These are phyloP conservation scores for Candida broadrunensis DNA, from an alignment of 805 yeast genomes.

Conservation along the genomic window DNA sequence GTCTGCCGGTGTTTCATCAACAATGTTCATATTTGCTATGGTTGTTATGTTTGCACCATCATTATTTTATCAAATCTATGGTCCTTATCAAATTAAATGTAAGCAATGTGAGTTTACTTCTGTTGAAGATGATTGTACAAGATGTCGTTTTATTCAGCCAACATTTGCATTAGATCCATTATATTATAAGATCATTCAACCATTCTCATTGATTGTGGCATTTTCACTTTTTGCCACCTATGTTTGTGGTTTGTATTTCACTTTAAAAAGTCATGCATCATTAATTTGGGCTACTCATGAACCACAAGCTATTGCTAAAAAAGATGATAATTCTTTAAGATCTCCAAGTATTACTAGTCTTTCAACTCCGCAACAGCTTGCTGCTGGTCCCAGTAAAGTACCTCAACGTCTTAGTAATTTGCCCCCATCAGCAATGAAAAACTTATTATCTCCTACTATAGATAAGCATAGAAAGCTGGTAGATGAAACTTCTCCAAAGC, in stretches of 20 bases:
- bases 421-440: conserved; percentile 14
- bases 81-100: conserved; percentile 78
- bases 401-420: conserved; percentile 6
- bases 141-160: conserved; percentile 77
- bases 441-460: not conserved
- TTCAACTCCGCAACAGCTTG: conserved; percentile 13
- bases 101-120: conserved; percentile 40
- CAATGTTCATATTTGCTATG: conserved; percentile 89
- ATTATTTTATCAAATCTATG: conserved; percentile 83
- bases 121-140: conserved; percentile 48
- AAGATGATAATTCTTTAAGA: conserved; percentile 21
- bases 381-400: conserved; percentile 7
- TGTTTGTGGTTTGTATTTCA: conserved; percentile 85
- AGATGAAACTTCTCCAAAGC: not conserved
- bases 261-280: conserved; percentile 94
- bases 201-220: conserved; percentile 81
- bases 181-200: conserved; percentile 68
- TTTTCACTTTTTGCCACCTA: conserved; percentile 78
- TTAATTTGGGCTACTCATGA: conserved; percentile 78
- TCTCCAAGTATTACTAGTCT: conserved; percentile 40
- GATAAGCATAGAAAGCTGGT: not conserved
- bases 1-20: conserved; percentile 95
- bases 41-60: conserved; percentile 93
- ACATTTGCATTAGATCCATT: conserved; percentile 66
- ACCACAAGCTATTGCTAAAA: conserved; percentile 27